A percentile compares a stretch with the other conserved stretches of the same genome.
Evolutionary conservation across 1,139 yeast species (phyloP).

Genomic region (Geotrichum restrictum): DNA sequence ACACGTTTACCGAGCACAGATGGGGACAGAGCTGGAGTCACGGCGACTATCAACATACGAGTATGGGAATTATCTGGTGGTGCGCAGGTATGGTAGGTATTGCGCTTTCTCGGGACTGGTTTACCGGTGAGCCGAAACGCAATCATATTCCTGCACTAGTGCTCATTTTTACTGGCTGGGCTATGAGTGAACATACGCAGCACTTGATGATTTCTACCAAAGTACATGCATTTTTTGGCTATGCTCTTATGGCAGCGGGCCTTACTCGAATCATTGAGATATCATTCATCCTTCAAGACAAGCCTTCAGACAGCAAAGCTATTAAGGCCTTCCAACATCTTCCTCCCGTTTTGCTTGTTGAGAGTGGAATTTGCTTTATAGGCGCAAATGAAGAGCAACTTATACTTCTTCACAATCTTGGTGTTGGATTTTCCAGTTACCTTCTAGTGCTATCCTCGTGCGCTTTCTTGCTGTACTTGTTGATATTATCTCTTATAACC

Average conservation of each 20-base stretch:
- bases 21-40: constrained; percentile 94
- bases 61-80: constrained; percentile 97
- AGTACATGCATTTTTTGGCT: constrained; percentile 85
- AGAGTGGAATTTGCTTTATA: constrained; percentile 81
- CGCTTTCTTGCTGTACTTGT: constrained; percentile 66
- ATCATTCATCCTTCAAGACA: constrained; percentile 57
- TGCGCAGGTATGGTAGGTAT: constrained; percentile 85
- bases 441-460: constrained; percentile 66
- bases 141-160: constrained; percentile 77
- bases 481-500: constrained; percentile 56
- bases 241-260: constrained; percentile 76
- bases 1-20: constrained; percentile 91
- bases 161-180: constrained; percentile 83
- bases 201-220: constrained; percentile 70
- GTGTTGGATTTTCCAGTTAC: constrained; percentile 83
- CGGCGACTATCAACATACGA: constrained; percentile 83
- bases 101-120: constrained; percentile 48
- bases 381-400: constrained; percentile 89
- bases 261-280: constrained; percentile 70
- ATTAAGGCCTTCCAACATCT: constrained; percentile 74
- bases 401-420: constrained; percentile 60
- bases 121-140: constrained; percentile 42
- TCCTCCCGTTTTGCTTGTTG: constrained; percentile 73
- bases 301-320: constrained; percentile 42
- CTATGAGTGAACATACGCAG: constrained; percentile 88